Base-by-base conservation (phyloP, 176 grass and related monocot species). In the Triticum monococcum region DNA sequence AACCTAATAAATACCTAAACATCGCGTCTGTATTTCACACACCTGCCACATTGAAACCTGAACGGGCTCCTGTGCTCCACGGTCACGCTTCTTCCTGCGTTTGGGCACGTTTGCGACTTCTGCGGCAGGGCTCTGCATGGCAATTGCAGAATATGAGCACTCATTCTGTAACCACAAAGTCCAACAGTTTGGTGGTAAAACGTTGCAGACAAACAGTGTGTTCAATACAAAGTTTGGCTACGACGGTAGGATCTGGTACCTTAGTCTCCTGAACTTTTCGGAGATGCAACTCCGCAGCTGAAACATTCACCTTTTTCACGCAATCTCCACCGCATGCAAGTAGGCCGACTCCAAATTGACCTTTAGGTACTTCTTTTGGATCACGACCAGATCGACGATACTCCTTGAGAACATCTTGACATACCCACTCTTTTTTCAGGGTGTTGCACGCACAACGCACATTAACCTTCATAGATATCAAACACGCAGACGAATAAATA, bases 361-460 rank as follows among this genome's bases (percentile, higher is more conserved):
- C 93, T 90, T 88, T 98, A 9, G 90, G 46, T 70, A 95, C 45
- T 83, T 95, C 91, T 88, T 91, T 98, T 79, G 88, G 91, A 77
- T 98, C 91, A 68, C 84, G 88, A 26, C 90, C 88, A 69, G 84
- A 86, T 26, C 64, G 79, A n/a, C 33, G 72, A 72, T 95, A 98
- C 83, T 89, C 84, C 84, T 95, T 98, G 46, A 89, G 64, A 32
- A 94, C 90, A 88, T 94, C 96, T 94, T 92, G 91, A 65, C 96
- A 98, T 84, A 92, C 23, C 96, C 91, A 94, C 36, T 98, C 96
- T 63, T 84, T 93, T 91, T 95, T 98, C 67, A 98, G 78, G 62
- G 81, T 92, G 86, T 84, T 94, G 81, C 96, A 98, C 72, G 89
- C 80, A 92, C 96, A 98, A 25, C 96, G 93, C 16, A 86, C 80